Conservation (phyloP, 2,329 filamentous ascomycete genomes). For the Didymella keratinophila region DNA sequence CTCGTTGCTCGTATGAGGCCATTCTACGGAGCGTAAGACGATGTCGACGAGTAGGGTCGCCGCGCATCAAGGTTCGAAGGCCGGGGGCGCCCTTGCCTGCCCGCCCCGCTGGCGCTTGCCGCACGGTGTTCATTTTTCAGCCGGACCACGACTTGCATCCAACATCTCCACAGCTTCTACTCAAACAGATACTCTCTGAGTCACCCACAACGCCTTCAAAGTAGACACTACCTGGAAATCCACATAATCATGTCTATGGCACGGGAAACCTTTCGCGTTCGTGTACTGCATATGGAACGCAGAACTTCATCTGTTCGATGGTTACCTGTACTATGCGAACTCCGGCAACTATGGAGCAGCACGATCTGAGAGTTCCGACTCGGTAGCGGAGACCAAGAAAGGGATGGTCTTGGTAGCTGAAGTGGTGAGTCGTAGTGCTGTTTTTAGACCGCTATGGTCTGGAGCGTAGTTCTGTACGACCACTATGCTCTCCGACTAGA, state of each 20-base stretch:
- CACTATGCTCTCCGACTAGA: background rate
- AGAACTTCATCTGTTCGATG: background rate
- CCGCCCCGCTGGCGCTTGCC: background rate
- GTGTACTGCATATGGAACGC: background rate
- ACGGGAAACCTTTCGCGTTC: background rate
- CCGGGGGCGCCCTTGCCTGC: background rate
- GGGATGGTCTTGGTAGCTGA: background rate
- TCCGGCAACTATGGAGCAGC: background rate
- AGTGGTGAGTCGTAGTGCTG: background rate
- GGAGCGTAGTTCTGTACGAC: background rate
- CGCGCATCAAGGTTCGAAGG: background rate
- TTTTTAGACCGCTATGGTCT: background rate
- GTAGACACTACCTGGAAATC: no score
- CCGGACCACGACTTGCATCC: background rate
- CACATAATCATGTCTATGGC: background rate
- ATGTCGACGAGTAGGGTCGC: background rate
- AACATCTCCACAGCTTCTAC: background rate
- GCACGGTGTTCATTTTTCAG: background rate
- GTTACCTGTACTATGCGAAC: background rate
- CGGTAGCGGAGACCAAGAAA: background rate
- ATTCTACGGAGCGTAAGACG: background rate
- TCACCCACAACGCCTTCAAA: no score
- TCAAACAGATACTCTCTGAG: background rate
- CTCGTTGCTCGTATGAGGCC: background rate
- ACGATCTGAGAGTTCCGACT: no score